phyloP scores from a whole-genome alignment of 1,284 basidiomycete species.

The Peniophora sp. region DNA sequence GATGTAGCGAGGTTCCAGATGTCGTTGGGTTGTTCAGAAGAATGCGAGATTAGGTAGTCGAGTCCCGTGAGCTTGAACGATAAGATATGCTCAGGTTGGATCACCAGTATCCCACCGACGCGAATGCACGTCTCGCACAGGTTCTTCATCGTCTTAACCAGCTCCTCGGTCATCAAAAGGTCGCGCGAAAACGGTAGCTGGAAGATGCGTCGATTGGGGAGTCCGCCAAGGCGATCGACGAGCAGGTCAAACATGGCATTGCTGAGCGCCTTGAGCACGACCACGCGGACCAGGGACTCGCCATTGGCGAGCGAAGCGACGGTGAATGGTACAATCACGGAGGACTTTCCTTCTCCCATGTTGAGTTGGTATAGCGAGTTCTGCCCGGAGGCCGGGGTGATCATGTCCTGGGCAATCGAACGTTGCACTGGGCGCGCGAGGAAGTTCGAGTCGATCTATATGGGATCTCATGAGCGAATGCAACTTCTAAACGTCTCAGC shows the following conservation, averaged over 20 bases:
- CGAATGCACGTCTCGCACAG: slow-evolving; percentile 31
- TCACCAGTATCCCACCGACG: slow-evolving; percentile 33
- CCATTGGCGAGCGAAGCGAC: slow-evolving; percentile 32
- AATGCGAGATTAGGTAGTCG: slow-evolving; percentile 17
- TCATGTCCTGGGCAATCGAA: slow-evolving; percentile 38
- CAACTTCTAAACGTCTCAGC: background rate
- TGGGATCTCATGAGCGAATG: background rate
- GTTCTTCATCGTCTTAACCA: slow-evolving; percentile 16
- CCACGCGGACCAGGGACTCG: slow-evolving; percentile 33
- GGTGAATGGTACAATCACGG: slow-evolving; percentile 42
- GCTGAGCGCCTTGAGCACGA: slow-evolving; percentile 36
- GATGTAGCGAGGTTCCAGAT: slow-evolving; percentile 3
- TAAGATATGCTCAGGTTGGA: slow-evolving; percentile 46
- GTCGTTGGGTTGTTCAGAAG: background rate
- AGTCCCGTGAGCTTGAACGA: slow-evolving; percentile 39
- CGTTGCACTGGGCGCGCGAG: slow-evolving; percentile 32
- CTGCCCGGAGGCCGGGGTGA: slow-evolving; percentile 24
- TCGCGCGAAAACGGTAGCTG: slow-evolving; percentile 41
- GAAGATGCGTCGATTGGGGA: slow-evolving; percentile 38
- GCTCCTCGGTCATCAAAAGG: slow-evolving; percentile 13
- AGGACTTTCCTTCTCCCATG: slow-evolving; percentile 54
- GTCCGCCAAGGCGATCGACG: slow-evolving; percentile 31
- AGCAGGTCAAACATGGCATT: slow-evolving; percentile 42
- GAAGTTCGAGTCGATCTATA: slow-evolving; percentile 37
- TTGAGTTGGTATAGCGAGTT: slow-evolving; percentile 44